Evolutionary conservation across 371 early-diverging fungal genomes (phyloP), one percentile per base, ranked within the genome.

Genomic region (Sporodiniella umbellata): DNA sequence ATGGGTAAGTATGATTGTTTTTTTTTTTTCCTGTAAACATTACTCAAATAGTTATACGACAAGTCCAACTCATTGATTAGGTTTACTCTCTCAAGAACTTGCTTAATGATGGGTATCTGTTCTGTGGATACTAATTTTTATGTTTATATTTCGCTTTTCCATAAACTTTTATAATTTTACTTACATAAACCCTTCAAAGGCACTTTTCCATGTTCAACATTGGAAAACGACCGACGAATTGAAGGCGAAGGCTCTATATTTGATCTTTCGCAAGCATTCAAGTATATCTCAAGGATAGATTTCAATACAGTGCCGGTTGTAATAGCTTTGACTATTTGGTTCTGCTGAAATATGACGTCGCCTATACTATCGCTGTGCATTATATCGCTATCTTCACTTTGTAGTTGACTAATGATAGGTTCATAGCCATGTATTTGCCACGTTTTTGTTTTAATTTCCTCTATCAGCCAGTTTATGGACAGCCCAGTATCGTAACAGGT

Each of bases 11-110:
- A 2, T 19, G 30, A 10, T 8, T 35, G 0, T 14, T 17, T 28
- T n/a, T 22, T 26, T 25, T 18, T 17, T 6, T 8, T 18, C 12
- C 7, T n/a, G 4, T 39, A n/a, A 8, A 10, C 8, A 42, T 33
- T 66, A 69, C 68, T 35, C 2, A 72, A 19, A 4, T 48, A 44
- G 42, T 61, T 66, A 28, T 54, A 61, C 2, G 68, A 64, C n/a
- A 70, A 54, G 47, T 64, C 58, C 11, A 64, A 28, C 25, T 40
- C 23, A 18, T 28, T 48, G 23, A 52, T 31, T 26, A 30, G 33
- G n/a, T 51, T 35, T 17, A 58, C 21, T 15, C 19, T 12, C 28
- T 52, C 33, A 2, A 52, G 19, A 23, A 64, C 46, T 47, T 60
- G 56, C 8, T 37, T 22, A 19, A 58, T 19, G 4, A 38, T 19